Evolutionary conservation across 2,329 filamentous ascomycete species (phyloP), one percentile per base, ranked within the genome.

Genomic region (Aspergillus sp.): DNA sequence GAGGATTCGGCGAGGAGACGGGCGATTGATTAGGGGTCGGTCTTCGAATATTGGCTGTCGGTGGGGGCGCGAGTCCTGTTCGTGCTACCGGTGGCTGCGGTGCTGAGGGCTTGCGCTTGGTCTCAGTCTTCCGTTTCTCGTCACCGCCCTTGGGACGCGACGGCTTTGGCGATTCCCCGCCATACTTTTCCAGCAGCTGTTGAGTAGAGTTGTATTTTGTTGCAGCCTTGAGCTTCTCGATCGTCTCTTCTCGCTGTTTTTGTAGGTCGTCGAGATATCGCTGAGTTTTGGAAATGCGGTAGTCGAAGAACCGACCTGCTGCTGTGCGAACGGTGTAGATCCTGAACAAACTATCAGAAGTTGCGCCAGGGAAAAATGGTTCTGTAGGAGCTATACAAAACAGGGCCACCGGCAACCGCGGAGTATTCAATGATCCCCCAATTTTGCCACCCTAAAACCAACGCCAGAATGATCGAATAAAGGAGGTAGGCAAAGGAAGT

Each of bases 151-250:
- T 57, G 43, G 57, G 43, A 13, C 47, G 51, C 3, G 56, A 47
- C 11, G 52, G 49, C 33, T 67, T 66, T 13, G 75, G 70, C 49
- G 83, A 81, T 13, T 75, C 72, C 7, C 82, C 86, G 31, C 90
- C 90, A 64, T 98, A 98, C 59, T 97, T 98, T 59, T 97, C 88
- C 8, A 98, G 79, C 47, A 98, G 70, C 62, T 96, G 83, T 59
- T 94, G 82, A 1, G 93, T 98, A 29, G 90, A 93, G 67, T 97
- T 88, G 71, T 96, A 98, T 66, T 88, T 95, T 30, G 93, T 98
- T 27, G 90, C 90, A 46, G 86, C 83, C 69, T 98, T 98, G 50
- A 98, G 81, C 68, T 90, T 90, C 64, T 95, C 86, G 52, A 98
- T 97, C 2, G 90, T 95, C 56, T 82, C 82, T 46, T 87, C 82